These are phyloP conservation scores for Zhuliangozyma blackwelliae DNA, from an alignment of 1,139 yeast species.

Conservation along the genomic window DNA sequence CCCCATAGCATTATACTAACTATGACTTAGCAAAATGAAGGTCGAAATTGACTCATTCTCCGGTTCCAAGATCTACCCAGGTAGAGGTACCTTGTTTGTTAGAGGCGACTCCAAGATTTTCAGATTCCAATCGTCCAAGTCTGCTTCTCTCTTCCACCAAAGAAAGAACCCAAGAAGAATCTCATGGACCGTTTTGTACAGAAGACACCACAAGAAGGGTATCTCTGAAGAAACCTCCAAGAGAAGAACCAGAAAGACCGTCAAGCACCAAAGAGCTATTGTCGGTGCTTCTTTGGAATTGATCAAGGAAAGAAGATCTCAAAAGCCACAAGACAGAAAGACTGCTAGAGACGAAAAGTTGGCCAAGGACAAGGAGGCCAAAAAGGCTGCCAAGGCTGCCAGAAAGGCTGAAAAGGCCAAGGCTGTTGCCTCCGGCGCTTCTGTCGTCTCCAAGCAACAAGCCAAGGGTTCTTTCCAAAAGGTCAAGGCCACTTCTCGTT, in stretches of 20 bases:
- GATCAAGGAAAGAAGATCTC: slow-evolving; percentile 95
- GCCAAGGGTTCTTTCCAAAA: slow-evolving; percentile 95
- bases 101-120: slow-evolving; percentile 99
- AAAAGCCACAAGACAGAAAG: slow-evolving; percentile 97
- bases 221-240: slow-evolving; percentile 95
- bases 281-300: slow-evolving; percentile 99
- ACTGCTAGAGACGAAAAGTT: slow-evolving; percentile 93
- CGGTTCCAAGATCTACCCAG: slow-evolving; percentile 99
- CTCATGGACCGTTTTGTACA: slow-evolving; percentile 98
- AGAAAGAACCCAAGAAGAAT: slow-evolving; percentile 99
- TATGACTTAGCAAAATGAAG: slow-evolving; percentile 76
- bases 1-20: too few species aligned
- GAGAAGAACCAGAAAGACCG: slow-evolving; percentile 97
- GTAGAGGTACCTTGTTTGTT: slow-evolving; percentile 98
- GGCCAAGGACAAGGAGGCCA: slow-evolving; percentile 91
- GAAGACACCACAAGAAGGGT: slow-evolving; percentile 99
- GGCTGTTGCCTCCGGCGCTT: slow-evolving; percentile 69
- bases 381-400: slow-evolving; percentile 88
- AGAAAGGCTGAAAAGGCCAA: slow-evolving; percentile 95
- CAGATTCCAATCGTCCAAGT: slow-evolving; percentile 98
- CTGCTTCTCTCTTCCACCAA: slow-evolving; percentile 98
- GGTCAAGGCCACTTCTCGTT: slow-evolving; percentile 96
- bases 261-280: slow-evolving; percentile 98
- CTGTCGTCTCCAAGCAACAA: slow-evolving; percentile 71
- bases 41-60: slow-evolving; percentile 99